Evolutionary conservation across 768 basidiomycete species (phyloP).

Genomic region (Rhodotorula graminis): DNA sequence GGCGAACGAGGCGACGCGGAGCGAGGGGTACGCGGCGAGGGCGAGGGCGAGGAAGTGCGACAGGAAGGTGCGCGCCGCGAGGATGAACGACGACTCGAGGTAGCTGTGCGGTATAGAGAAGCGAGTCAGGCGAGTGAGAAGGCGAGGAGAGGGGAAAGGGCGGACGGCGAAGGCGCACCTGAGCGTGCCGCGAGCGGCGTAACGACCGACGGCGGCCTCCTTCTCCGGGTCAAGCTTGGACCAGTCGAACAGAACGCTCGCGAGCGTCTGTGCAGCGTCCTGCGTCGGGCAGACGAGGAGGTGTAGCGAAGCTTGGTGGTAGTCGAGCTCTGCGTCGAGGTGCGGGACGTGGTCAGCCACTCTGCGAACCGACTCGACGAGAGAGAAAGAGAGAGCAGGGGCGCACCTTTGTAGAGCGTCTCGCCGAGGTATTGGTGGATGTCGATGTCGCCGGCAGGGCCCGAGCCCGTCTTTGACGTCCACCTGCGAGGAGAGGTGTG

Average conservation of each 20-base stretch:
- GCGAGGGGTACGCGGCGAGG: slow-evolving; percentile 53
- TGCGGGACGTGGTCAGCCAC: not conserved
- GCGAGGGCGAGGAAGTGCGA: slow-evolving; percentile 67
- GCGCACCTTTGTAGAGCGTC: slow-evolving; percentile 70
- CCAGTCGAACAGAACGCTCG: slow-evolving; percentile 85
- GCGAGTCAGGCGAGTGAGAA: not conserved
- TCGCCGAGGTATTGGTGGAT: slow-evolving; percentile 88
- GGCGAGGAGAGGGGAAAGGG: not conserved
- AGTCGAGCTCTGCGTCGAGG: slow-evolving; percentile 61
- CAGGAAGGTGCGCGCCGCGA: slow-evolving; percentile 91
- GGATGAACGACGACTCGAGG: slow-evolving; percentile 70
- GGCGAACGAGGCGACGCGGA: slow-evolving; percentile 45
- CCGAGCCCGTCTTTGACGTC: slow-evolving; percentile 71
- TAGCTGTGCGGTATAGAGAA: slow-evolving; percentile 36
- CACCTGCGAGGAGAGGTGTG: slow-evolving; percentile 56
- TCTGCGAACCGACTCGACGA: not conserved
- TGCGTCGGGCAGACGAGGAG: slow-evolving; percentile 79
- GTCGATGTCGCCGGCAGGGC: slow-evolving; percentile 79
- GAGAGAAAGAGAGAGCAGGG: not conserved
- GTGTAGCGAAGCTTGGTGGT: slow-evolving; percentile 71
- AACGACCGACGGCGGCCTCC: slow-evolving; percentile 53
- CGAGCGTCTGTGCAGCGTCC: slow-evolving; percentile 79
- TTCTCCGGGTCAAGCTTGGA: slow-evolving; percentile 52
- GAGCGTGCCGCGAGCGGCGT: slow-evolving; percentile 77
- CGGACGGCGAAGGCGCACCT: slow-evolving; percentile 60